Base-by-base conservation (phyloP, 192 early-diverging fungal genomes). In the Coemansia sp. region DNA sequence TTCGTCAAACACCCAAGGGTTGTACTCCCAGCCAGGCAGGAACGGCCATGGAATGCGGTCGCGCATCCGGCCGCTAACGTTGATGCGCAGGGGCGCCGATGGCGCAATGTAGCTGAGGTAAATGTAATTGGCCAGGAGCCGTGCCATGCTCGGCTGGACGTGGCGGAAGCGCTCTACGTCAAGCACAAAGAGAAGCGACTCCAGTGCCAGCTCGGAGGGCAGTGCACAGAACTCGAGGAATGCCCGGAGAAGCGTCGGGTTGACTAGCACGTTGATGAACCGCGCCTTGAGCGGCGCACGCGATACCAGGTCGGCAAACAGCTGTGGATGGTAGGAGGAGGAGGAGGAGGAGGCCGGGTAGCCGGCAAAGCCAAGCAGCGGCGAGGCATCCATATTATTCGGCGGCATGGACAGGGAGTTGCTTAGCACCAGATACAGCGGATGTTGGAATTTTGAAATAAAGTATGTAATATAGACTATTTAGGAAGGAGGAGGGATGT, bases 151-250 rank as follows among this genome's bases (percentile, higher is more conserved):
- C 4, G 84, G 80, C 72, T 75, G 74, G 26, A 71, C 78, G 26
- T 73, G 72, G 34, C 88, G 80, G 70, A 93, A 92, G 2, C 92
- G 75, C 73, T 96, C 94, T 10, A 94, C 90, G 58, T 94, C 93
- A 52, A 96, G 63, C 75, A 91, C 93, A 78, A 96, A 95, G 55
- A 94, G 72, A 18, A 93, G 66, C 36, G 91, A 87, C 73, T 96
- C 93, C 48, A 94, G 85, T 2, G 89, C 86, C 75, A 89, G 91
- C 74, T 96, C 92, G 46, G 78, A 76, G 3, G 78, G 78, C 67
- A 81, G 48, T 0, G 78, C 78, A 51, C 83, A 85, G 43, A 77
- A 81, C 65, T 74, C 75, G 55, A 85, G 52, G 38, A 85, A 85
- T 16, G 62, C 64, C 43, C 67, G 75, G 48, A 81, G 63, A 1